Percentiles rank a stretch among this genome's conserved stretches.
Evolutionary conservation across 805 yeast genomes (phyloP).

Genomic region (Isabelozyma rhagii): DNA sequence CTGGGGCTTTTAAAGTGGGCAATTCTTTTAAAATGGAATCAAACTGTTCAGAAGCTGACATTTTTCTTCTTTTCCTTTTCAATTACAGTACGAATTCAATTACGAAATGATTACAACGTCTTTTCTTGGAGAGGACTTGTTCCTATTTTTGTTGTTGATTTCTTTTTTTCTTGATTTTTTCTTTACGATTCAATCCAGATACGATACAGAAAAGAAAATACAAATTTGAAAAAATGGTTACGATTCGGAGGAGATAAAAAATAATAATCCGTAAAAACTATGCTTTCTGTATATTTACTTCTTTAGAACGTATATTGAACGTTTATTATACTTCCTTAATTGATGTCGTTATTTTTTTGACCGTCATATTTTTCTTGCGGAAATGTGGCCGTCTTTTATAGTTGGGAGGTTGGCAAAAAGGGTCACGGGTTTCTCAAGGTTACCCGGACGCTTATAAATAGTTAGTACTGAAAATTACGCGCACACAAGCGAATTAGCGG

Average conservation of each 20-base stretch:
- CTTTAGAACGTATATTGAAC: neutral
- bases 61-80: neutral
- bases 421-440: neutral
- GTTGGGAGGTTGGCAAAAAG: neutral
- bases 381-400: neutral
- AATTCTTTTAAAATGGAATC: conserved; percentile 48
- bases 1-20: conserved; percentile 70
- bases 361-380: neutral
- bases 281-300: neutral
- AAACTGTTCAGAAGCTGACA: conserved; percentile 26
- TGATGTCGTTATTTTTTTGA: neutral
- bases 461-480: neutral
- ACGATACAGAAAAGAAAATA: neutral
- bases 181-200: neutral
- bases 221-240: neutral
- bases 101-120: neutral
- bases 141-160: neutral
- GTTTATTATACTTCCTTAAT: neutral
- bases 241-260: neutral
- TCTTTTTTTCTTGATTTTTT: neutral
- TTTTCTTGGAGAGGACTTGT: neutral
- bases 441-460: neutral
- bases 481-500: neutral
- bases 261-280: neutral
- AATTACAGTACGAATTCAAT: neutral